A percentile compares a stretch with the other conserved stretches of the same genome.
These are phyloP conservation scores for Metschnikowia kunwiensis DNA, from an alignment of 805 yeast genomes.

Conservation along the genomic window DNA sequence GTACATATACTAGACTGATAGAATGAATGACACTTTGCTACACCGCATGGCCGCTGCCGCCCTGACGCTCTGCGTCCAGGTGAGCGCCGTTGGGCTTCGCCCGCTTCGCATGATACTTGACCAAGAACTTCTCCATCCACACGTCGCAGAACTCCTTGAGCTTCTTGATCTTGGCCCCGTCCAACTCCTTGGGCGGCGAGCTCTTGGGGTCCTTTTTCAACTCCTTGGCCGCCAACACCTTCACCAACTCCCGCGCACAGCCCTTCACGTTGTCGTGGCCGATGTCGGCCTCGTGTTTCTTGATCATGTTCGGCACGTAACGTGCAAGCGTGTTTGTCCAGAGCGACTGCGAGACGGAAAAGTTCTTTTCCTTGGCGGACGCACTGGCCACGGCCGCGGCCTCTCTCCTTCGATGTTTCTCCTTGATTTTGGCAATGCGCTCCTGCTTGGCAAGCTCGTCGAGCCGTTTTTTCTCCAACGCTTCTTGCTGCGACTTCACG, in stretches of 20 bases:
- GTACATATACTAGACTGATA: no score
- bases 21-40: neutral
- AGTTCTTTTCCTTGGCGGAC: conserved; percentile 7
- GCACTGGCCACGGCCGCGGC: conserved; percentile 11
- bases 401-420: conserved; percentile 16
- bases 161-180: conserved; percentile 64
- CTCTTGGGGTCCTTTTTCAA: conserved; percentile 41
- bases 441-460: conserved; percentile 24
- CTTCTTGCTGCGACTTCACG: conserved; percentile 29
- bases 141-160: conserved; percentile 58
- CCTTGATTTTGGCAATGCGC: conserved; percentile 22
- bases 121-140: conserved; percentile 66
- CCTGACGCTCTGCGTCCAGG: no score
- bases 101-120: conserved; percentile 44
- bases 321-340: conserved; percentile 61
- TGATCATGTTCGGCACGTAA: conserved; percentile 74
- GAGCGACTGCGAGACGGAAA: conserved; percentile 20
- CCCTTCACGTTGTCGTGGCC: conserved; percentile 72
- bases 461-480: conserved; percentile 28
- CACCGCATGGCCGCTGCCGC: no score
- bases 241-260: conserved; percentile 77
- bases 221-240: conserved; percentile 67
- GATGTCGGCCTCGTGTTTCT: conserved; percentile 59
- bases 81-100: conserved; percentile 10
- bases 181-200: conserved; percentile 53